phyloP scores from a whole-genome alignment of 768 basidiomycete genomes.

The Macrolepiota fuliginosa region DNA sequence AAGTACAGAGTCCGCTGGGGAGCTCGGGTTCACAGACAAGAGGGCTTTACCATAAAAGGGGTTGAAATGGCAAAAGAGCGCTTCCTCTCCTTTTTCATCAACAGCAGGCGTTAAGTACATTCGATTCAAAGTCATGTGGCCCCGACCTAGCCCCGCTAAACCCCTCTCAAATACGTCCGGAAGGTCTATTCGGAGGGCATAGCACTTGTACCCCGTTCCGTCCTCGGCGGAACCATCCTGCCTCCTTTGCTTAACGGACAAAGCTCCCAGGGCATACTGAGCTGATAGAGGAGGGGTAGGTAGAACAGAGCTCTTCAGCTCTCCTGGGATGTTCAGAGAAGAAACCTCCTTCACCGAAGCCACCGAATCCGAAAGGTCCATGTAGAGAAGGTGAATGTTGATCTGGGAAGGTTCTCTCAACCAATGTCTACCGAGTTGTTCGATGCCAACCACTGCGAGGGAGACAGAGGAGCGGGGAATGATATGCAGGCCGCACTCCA shows the following conservation, averaged over 20 bases:
- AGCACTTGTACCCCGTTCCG: neutral
- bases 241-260: neutral
- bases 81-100: neutral
- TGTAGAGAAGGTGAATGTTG: neutral
- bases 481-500: neutral
- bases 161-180: neutral
- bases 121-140: neutral
- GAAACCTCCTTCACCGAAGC: neutral
- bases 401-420: neutral
- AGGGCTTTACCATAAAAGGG: neutral
- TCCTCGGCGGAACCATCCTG: neutral
- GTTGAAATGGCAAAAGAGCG: neutral
- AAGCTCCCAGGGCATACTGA: neutral
- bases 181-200: neutral
- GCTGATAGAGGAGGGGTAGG: neutral
- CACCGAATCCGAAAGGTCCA: neutral
- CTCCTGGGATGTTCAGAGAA: neutral
- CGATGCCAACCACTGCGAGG: neutral
- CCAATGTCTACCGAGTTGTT: neutral
- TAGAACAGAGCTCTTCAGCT: neutral
- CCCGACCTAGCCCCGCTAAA: neutral
- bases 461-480: neutral
- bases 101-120: neutral
- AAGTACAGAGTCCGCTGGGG: neutral
- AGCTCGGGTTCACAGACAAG: neutral